phyloP scores from a whole-genome alignment of 768 basidiomycete species.

The Suillus alpinus region DNA sequence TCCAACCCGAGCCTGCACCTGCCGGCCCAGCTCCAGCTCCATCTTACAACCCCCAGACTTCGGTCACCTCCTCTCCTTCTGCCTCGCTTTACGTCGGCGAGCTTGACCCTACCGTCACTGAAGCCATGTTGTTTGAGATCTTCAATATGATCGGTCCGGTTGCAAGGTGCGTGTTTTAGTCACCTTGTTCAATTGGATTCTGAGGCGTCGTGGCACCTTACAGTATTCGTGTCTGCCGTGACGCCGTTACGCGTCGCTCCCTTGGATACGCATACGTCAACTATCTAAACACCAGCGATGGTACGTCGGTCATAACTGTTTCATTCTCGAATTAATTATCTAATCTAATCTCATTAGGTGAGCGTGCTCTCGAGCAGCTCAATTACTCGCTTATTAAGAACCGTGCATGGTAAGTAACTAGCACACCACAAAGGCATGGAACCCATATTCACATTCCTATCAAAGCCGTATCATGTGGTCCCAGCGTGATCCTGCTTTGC shows the following conservation, averaged over 20 bases:
- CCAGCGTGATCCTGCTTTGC: slow-evolving; percentile 97
- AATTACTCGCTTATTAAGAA: slow-evolving; percentile 99
- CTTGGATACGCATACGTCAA: slow-evolving; percentile 99
- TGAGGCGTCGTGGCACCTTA: background rate
- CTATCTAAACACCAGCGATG: slow-evolving; percentile 93
- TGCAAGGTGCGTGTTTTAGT: slow-evolving; percentile 64
- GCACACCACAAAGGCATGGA: background rate
- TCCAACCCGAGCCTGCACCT: slow-evolving; percentile 47
- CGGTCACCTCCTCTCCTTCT: slow-evolving; percentile 68
- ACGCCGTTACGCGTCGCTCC: slow-evolving; percentile 98
- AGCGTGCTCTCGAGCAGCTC: slow-evolving; percentile 97
- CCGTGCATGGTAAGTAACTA: slow-evolving; percentile 75
- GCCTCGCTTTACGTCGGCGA: slow-evolving; percentile 99
- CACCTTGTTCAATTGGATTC: background rate
- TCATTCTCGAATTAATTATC: background rate
- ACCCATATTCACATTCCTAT: slow-evolving; percentile 11
- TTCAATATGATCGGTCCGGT: slow-evolving; percentile 99
- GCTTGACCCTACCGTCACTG: slow-evolving; percentile 95
- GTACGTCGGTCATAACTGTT: slow-evolving; percentile 40
- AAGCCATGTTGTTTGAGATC: slow-evolving; percentile 99
- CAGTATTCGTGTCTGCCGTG: slow-evolving; percentile 99
- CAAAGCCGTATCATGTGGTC: slow-evolving; percentile 99
- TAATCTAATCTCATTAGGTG: slow-evolving; percentile 49
- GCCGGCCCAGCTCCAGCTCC: slow-evolving; percentile 47
- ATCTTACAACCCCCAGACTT: slow-evolving; percentile 51